phyloP scores from a whole-genome alignment of 164 flowering plant genomes.

The Magnolia changhungtana region DNA sequence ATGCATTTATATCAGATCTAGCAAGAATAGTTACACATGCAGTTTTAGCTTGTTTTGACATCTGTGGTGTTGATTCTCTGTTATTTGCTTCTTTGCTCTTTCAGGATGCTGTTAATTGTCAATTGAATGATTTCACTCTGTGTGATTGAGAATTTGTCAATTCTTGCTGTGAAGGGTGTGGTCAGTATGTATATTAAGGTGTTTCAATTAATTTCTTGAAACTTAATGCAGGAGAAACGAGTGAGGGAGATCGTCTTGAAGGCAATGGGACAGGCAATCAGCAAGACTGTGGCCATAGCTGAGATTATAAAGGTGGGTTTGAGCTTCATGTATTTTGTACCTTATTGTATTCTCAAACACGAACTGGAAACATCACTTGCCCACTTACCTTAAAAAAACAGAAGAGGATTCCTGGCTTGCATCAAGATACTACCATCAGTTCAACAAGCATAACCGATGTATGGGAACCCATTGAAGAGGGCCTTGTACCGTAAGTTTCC shows the following conservation, averaged over 20 bases:
- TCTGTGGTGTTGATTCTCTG: no score
- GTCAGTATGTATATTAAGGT: no score
- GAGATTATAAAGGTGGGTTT: constrained; percentile 71
- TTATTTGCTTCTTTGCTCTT: no score
- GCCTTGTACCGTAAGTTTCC: constrained; percentile 74
- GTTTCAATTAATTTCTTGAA: background rate
- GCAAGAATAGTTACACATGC: no score
- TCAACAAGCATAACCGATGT: constrained; percentile 85
- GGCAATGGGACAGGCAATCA: constrained; percentile 97
- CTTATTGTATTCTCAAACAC: background rate
- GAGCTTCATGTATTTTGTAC: background rate
- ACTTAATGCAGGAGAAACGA: constrained; percentile 47
- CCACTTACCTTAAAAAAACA: constrained; percentile 24
- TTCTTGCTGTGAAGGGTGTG: no score
- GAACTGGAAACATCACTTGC: background rate
- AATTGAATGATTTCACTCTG: no score
- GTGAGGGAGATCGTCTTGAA: constrained; percentile 68
- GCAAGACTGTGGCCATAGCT: constrained; percentile 78
- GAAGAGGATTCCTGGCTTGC: constrained; percentile 61
- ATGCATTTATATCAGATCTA: no score
- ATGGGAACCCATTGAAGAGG: constrained; percentile 95
- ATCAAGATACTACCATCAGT: constrained; percentile 78
- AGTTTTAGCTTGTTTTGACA: no score
- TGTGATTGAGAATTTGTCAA: no score
- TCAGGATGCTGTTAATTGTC: no score